phyloP scores from a whole-genome alignment of 805 yeast species.

The Suhomyces pyralidae region DNA sequence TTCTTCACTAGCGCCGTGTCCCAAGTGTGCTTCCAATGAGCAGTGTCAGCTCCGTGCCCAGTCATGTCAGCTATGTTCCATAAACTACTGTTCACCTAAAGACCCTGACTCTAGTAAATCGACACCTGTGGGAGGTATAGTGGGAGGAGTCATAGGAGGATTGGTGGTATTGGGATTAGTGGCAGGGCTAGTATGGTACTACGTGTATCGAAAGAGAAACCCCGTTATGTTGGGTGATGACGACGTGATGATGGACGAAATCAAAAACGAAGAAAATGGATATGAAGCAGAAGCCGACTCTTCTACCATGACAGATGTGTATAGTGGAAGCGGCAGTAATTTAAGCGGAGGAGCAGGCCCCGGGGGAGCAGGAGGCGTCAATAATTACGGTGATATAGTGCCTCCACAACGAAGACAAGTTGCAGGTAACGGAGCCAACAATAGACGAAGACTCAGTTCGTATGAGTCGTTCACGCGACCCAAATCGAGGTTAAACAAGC shows the following conservation, averaged over 20 bases:
- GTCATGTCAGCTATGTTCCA: slow-evolving; percentile 58
- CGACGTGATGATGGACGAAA: slow-evolving; percentile 15
- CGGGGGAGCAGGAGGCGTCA: background rate
- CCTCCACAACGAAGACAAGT: slow-evolving; percentile 1
- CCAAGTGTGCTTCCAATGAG: slow-evolving; percentile 50
- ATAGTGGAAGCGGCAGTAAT: slow-evolving; percentile 7
- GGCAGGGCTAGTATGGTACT: slow-evolving; percentile 32
- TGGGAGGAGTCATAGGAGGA: slow-evolving; percentile 73
- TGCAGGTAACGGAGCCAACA: slow-evolving; percentile 3
- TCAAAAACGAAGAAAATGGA: slow-evolving; percentile 6
- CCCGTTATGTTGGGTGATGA: slow-evolving; percentile 26
- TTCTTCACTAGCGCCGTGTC: slow-evolving; percentile 45
- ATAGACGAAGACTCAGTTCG: slow-evolving; percentile 28
- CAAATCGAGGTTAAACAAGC: slow-evolving; percentile 35
- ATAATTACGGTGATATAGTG: background rate
- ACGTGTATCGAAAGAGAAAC: slow-evolving; percentile 32
- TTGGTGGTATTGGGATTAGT: slow-evolving; percentile 44
- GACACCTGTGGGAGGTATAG: slow-evolving; percentile 49
- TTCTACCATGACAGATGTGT: slow-evolving; percentile 1
- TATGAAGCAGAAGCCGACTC: slow-evolving; percentile 6
- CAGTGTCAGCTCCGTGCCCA: slow-evolving; percentile 54
- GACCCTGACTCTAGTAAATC: slow-evolving; percentile 7
- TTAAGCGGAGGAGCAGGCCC: background rate
- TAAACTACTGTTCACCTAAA: slow-evolving; percentile 33
- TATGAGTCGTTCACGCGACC: slow-evolving; percentile 46